Evolutionary conservation across 2,329 filamentous ascomycete species (phyloP).

Genomic region (Alternaria ethzedia): DNA sequence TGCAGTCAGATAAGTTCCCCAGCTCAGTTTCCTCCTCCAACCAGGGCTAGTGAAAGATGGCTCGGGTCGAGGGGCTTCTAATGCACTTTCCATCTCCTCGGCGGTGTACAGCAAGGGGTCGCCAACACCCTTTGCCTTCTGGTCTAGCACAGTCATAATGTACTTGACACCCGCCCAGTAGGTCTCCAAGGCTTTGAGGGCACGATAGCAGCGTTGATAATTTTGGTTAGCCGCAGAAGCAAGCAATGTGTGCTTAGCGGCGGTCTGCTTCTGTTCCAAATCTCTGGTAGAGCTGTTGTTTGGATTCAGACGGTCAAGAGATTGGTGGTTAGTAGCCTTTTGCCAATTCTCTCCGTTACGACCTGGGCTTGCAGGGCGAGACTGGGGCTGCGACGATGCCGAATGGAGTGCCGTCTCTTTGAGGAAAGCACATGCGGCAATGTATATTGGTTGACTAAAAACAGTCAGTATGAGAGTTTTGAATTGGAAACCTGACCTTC

Average conservation of each 20-base stretch:
- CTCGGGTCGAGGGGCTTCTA: slow-evolving; percentile 59
- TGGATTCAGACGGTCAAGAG: slow-evolving; percentile 8
- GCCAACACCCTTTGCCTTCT: slow-evolving; percentile 85
- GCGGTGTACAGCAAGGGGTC: slow-evolving; percentile 70
- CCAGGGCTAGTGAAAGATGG: slow-evolving; percentile 59
- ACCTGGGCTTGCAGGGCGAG: slow-evolving; percentile 57
- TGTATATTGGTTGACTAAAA: slow-evolving; percentile 82
- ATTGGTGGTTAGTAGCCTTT: neutral
- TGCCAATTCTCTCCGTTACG: slow-evolving; percentile 5
- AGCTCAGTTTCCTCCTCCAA: slow-evolving; percentile 57
- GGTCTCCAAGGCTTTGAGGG: slow-evolving; percentile 76
- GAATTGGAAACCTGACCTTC: neutral
- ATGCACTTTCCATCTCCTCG: slow-evolving; percentile 79
- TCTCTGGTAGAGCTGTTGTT: slow-evolving; percentile 25
- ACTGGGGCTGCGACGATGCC: slow-evolving; percentile 66
- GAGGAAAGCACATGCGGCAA: slow-evolving; percentile 86
- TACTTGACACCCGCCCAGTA: slow-evolving; percentile 91
- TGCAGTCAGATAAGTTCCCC: slow-evolving; percentile 51
- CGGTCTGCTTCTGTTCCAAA: slow-evolving; percentile 49
- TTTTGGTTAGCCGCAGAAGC: slow-evolving; percentile 85
- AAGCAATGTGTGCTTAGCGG: slow-evolving; percentile 74
- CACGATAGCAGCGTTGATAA: slow-evolving; percentile 86
- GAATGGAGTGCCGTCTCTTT: slow-evolving; percentile 79
- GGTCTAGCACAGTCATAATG: slow-evolving; percentile 83
- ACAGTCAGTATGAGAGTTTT: slow-evolving; percentile 14